Percentiles rank a stretch among this genome's conserved stretches.
Conservation (phyloP, 495 filamentous ascomycete species). For the Penicillium waksmanii region DNA sequence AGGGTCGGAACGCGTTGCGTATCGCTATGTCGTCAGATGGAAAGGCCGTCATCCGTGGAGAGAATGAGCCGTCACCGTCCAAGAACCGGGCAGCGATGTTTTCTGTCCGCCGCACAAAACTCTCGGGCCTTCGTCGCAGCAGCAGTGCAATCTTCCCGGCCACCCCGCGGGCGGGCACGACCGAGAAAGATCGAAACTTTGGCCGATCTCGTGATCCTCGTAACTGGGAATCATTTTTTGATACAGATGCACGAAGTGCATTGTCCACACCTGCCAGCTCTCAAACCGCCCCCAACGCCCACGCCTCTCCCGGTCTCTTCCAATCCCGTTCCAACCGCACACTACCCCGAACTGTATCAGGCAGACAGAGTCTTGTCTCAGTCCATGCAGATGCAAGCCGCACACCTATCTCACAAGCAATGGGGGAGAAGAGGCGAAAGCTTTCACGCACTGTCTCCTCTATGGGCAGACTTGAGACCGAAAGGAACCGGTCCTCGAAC, state of each 20-base stretch:
- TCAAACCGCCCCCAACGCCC: constrained; percentile 70
- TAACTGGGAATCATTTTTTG: constrained; percentile 83
- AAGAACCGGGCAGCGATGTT: constrained; percentile 58
- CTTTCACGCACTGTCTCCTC: constrained; percentile 67
- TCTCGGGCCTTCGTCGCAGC: constrained; percentile 62
- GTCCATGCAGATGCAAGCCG: constrained; percentile 50
- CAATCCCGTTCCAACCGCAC: constrained; percentile 63
- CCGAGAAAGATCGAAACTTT: constrained; percentile 45
- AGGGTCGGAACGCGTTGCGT: constrained; percentile 46
- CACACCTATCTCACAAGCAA: constrained; percentile 43
- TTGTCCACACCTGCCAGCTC: constrained; percentile 71
- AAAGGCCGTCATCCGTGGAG: constrained; percentile 51
- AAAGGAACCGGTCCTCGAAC: constrained; percentile 26
- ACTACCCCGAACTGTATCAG: constrained; percentile 39
- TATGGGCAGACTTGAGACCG: constrained; percentile 66
- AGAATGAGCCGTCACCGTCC: constrained; percentile 52
- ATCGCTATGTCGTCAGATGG: constrained; percentile 58
- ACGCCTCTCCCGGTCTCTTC: constrained; percentile 71
- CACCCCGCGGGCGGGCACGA: constrained; percentile 32
- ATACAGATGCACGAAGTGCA: constrained; percentile 70
- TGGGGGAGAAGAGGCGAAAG: constrained; percentile 63
- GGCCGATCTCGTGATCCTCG: constrained; percentile 82
- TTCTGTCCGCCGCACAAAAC: constrained; percentile 53
- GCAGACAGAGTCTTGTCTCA: constrained; percentile 59
- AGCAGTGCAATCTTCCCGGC: constrained; percentile 57